phyloP scores from a whole-genome alignment of 1,284 basidiomycete genomes.

The Cerioporus squamosus region DNA sequence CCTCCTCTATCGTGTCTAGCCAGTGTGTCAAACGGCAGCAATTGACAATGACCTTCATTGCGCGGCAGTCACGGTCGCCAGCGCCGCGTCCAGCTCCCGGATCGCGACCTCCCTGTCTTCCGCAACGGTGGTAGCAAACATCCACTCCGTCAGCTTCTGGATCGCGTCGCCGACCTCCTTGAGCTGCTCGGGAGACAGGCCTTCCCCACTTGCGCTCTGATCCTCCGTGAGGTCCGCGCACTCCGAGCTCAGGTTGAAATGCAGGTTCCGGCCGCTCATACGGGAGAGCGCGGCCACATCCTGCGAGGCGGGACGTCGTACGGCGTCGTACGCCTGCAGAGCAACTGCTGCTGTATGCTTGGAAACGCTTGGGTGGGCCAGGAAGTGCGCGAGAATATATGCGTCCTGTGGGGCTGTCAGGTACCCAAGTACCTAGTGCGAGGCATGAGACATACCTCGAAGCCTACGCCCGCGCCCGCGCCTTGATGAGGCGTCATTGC shows the following conservation, averaged over 20 bases:
- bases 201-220: not conserved
- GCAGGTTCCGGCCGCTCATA: not conserved
- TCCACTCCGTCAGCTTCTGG: not conserved
- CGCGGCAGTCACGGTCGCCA: not conserved
- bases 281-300: not conserved
- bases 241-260: not conserved
- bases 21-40: too few species aligned
- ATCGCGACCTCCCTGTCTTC: not conserved
- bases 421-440: not conserved
- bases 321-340: constrained; percentile 3
- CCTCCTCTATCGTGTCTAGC: too few species aligned
- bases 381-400: constrained; percentile 1
- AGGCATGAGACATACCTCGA: constrained; percentile 30
- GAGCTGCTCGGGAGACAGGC: not conserved
- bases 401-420: not conserved
- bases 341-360: not conserved
- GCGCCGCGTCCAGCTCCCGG: not conserved
- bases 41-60: too few species aligned
- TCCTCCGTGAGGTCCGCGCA: constrained; percentile 2
- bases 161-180: not conserved
- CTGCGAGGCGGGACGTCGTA: constrained; percentile 9
- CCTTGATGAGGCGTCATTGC: constrained; percentile 37
- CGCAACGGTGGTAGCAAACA: not conserved
- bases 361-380: not conserved
- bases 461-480: constrained; percentile 37